A percentile compares a stretch with the other conserved stretches of the same genome.
Evolutionary conservation across 2,329 filamentous ascomycete genomes (phyloP).

Genomic region (Akanthomyces uredinophilus): DNA sequence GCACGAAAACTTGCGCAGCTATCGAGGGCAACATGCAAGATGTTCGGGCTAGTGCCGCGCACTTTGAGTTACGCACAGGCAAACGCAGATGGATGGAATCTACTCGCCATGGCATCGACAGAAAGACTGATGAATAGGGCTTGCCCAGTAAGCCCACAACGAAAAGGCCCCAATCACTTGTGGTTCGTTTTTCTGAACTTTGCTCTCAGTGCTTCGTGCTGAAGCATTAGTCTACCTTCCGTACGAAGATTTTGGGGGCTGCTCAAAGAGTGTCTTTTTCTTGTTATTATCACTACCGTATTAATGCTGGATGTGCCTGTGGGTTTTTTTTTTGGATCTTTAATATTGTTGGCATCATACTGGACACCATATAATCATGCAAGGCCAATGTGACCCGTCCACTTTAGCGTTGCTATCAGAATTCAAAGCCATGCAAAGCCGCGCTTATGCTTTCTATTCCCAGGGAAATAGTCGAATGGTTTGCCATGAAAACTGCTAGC

Average conservation of each 20-base stretch:
- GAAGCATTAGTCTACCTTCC: not conserved
- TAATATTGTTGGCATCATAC: not conserved
- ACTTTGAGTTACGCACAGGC: slow-evolving; percentile 84
- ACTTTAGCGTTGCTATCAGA: not conserved
- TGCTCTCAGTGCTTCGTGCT: not conserved
- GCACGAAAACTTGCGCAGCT: slow-evolving; percentile 80
- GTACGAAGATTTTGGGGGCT: not conserved
- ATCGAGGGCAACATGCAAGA: slow-evolving; percentile 77
- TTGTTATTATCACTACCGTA: not conserved
- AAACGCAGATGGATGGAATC: slow-evolving; percentile 71
- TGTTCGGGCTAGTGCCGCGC: slow-evolving; percentile 65
- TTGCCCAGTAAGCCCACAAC: not conserved
- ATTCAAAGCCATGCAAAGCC: not conserved
- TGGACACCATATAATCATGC: not conserved
- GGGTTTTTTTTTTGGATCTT: not conserved
- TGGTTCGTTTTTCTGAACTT: not conserved
- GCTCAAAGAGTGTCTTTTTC: not conserved
- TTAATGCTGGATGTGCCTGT: not conserved
- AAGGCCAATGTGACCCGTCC: not conserved
- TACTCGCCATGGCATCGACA: slow-evolving; percentile 29
- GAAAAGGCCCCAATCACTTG: not conserved
- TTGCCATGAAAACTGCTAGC: not conserved
- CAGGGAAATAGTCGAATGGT: too few relatives aligned
- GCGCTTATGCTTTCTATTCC: too few relatives aligned
- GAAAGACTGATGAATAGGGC: not conserved